Evolutionary conservation across 768 basidiomycete genomes (phyloP).

Genomic region (Naematelia aurantialba): DNA sequence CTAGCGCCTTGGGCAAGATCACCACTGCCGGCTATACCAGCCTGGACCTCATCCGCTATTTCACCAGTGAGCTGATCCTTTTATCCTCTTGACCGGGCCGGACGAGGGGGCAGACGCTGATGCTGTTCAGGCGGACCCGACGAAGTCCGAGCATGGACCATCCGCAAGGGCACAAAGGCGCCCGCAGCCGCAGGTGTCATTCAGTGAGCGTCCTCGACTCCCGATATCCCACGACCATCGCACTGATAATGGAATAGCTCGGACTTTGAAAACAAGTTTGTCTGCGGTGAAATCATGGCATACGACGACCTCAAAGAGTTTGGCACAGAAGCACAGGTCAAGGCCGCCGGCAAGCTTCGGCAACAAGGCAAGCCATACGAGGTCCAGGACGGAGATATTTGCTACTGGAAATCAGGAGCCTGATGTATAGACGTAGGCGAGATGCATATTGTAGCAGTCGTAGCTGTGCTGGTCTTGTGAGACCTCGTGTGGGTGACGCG

Average conservation of each 20-base stretch:
- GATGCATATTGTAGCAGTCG: not conserved
- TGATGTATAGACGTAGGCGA: conserved; percentile 10
- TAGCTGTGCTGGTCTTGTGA: no score
- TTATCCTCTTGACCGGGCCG: not conserved
- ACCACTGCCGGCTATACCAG: conserved; percentile 87
- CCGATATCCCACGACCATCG: not conserved
- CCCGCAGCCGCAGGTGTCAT: conserved; percentile 98
- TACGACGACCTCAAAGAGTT: conserved; percentile 86
- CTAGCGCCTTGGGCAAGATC: conserved; percentile 80
- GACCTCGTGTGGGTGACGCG: no score
- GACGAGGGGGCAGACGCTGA: not conserved
- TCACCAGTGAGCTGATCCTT: conserved; percentile 59
- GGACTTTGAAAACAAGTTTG: conserved; percentile 97
- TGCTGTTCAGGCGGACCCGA: conserved; percentile 62
- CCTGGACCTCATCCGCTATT: conserved; percentile 62
- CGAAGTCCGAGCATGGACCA: conserved; percentile 98
- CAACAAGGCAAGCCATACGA: conserved; percentile 89
- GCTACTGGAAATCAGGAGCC: conserved; percentile 45
- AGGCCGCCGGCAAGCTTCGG: conserved; percentile 85
- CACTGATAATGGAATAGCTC: conserved; percentile 56
- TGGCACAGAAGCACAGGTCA: conserved; percentile 84
- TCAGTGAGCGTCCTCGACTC: conserved; percentile 60
- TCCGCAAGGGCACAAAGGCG: conserved; percentile 86
- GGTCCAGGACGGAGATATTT: conserved; percentile 47
- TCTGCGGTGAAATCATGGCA: conserved; percentile 94